Percentiles rank a stretch among this genome's conserved stretches.
phyloP scores from a whole-genome alignment of 257 asterid genomes.

The Haberlea rhodopensis region DNA sequence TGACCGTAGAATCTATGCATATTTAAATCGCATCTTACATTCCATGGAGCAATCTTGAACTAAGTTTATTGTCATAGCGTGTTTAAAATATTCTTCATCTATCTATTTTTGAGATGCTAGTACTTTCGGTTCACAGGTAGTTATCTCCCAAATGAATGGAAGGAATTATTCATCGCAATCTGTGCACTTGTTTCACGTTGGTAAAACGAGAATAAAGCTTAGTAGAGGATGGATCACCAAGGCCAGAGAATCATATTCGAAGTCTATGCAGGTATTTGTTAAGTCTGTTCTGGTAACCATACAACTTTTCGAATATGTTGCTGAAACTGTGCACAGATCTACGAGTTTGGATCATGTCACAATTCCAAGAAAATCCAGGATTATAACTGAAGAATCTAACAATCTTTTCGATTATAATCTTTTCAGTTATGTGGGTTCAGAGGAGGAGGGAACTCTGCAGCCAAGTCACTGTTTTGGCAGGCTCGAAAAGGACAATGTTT shows the following conservation, averaged over 20 bases:
- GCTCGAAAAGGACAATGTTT: conserved; percentile 85
- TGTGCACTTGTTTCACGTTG: conserved; percentile 69
- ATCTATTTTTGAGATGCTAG: neutral
- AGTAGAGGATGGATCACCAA: conserved; percentile 98
- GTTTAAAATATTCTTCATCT: neutral
- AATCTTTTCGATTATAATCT: neutral
- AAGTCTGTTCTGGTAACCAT: neutral
- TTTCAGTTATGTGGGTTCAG: conserved; percentile 87
- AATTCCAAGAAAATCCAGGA: neutral
- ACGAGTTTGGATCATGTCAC: neutral
- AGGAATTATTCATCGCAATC: conserved; percentile 87
- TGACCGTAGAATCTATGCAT: neutral
- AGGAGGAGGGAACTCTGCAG: conserved; percentile 97
- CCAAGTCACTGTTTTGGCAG: conserved; percentile 91
- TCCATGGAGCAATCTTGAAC: neutral
- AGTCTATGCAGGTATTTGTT: conserved; percentile 94
- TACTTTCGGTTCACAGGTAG: conserved; percentile 51
- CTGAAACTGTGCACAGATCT: neutral
- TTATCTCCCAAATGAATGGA: conserved; percentile 92
- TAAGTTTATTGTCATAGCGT: neutral
- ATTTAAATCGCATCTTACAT: neutral
- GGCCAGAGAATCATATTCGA: conserved; percentile 85
- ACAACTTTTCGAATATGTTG: neutral
- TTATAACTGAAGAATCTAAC: neutral
- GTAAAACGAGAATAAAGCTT: conserved; percentile 86